Evolutionary conservation across 306 rosid genomes (phyloP).

Genomic region (Erythrophleum fordii): DNA sequence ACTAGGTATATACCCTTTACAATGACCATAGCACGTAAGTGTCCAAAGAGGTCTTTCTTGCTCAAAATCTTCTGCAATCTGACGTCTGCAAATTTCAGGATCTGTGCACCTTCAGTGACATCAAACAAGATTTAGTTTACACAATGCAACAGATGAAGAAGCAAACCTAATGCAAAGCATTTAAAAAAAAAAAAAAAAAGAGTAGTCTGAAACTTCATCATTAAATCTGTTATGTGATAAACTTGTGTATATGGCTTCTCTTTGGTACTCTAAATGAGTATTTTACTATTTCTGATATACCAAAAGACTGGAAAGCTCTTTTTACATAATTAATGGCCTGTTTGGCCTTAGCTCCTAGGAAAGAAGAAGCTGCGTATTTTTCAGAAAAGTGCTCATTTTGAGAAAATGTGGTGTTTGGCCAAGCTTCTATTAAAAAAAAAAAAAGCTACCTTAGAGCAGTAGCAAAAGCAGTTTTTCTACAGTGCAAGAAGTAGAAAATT

Average conservation of each 20-base stretch:
- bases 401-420: not conserved
- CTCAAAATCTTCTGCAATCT: constrained; percentile 73
- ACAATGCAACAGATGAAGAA: constrained; percentile 7
- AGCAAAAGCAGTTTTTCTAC: not conserved
- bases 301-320: not conserved
- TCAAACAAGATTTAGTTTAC: constrained; percentile 33
- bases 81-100: constrained; percentile 78
- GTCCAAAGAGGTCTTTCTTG: constrained; percentile 86
- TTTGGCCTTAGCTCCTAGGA: not conserved
- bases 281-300: not conserved
- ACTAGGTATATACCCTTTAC: constrained; percentile 58
- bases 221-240: not conserved
- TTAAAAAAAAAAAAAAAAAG: not conserved
- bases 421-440: not conserved
- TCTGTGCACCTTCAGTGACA: constrained; percentile 78
- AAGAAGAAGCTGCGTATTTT: not conserved
- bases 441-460: not conserved
- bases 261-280: not conserved
- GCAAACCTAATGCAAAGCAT: constrained; percentile 24
- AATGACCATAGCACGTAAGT: constrained; percentile 86
- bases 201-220: not conserved
- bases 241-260: not conserved
- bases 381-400: not conserved
- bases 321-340: not conserved
- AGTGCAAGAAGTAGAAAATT: not conserved